Evolutionary conservation across 2,329 filamentous ascomycete species (phyloP).

Genomic region (Escovopsis sp.): DNA sequence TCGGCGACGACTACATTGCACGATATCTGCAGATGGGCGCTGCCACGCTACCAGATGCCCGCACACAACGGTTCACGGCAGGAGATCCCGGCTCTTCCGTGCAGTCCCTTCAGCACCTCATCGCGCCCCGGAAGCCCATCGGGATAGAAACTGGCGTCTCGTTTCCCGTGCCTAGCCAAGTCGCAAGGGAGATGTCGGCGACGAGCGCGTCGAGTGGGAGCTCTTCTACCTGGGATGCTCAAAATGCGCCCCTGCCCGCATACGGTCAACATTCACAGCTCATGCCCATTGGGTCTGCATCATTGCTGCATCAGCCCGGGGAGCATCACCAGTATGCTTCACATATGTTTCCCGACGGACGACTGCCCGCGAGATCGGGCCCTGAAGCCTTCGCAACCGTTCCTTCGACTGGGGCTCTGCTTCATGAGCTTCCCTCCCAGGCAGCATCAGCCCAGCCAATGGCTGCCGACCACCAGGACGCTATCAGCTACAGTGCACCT

Average conservation of each 20-base stretch:
- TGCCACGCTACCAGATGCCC: constrained; percentile 6
- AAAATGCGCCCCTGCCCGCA: constrained; percentile 13
- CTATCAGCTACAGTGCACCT: constrained; percentile 3
- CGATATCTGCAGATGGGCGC: constrained; percentile 19
- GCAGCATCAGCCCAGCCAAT: constrained; percentile 2
- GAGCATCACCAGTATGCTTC: constrained; percentile 3
- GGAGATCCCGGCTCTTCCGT: constrained; percentile 14
- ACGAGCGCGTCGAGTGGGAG: constrained; percentile 18
- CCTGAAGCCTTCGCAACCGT: neutral
- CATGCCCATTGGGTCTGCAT: neutral
- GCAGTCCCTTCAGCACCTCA: constrained; percentile 22
- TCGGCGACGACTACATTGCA: constrained; percentile 40
- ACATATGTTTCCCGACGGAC: constrained; percentile 3
- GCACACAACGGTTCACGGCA: constrained; percentile 8
- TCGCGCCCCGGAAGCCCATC: constrained; percentile 21
- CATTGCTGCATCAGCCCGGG: neutral
- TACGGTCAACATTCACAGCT: constrained; percentile 12
- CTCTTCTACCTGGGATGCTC: constrained; percentile 20
- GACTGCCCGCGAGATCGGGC: neutral
- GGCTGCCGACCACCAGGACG: constrained; percentile 1
- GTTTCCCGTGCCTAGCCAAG: constrained; percentile 16
- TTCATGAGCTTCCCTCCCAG: constrained; percentile 3
- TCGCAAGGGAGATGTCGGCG: constrained; percentile 19
- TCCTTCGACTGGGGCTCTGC: constrained; percentile 1
- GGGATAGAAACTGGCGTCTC: constrained; percentile 14